phyloP scores from a whole-genome alignment of 768 basidiomycete genomes.

The Mycena rebaudengoi region DNA sequence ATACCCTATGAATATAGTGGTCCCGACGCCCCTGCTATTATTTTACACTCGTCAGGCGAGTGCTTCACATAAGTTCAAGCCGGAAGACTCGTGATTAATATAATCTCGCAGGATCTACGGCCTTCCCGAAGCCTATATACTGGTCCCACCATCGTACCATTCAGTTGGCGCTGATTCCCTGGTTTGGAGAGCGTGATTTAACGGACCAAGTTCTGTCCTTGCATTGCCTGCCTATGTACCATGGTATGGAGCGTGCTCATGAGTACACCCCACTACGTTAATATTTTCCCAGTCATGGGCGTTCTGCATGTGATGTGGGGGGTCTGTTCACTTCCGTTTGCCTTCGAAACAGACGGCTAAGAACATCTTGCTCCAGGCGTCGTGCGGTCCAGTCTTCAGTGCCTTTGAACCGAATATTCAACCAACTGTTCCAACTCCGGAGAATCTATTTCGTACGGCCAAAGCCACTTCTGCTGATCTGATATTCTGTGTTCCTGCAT shows the following conservation, averaged over 20 bases:
- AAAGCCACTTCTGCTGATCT: too few species aligned
- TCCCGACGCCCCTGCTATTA: not conserved
- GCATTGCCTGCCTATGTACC: conserved; percentile 42
- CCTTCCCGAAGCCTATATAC: conserved; percentile 32
- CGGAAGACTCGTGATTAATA: not conserved
- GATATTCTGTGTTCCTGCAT: too few species aligned
- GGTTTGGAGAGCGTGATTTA: conserved; percentile 36
- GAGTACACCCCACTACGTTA: not conserved
- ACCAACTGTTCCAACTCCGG: not conserved
- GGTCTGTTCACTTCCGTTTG: not conserved
- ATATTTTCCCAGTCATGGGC: conserved; percentile 25
- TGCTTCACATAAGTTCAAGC: too few species aligned
- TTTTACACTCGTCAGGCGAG: not conserved
- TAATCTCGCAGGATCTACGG: conserved; percentile 25
- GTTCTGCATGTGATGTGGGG: conserved; percentile 30
- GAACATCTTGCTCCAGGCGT: not conserved
- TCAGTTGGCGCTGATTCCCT: conserved; percentile 21
- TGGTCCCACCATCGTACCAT: conserved; percentile 21
- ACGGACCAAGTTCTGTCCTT: conserved; percentile 30
- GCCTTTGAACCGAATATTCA: not conserved
- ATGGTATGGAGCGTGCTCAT: conserved; percentile 19
- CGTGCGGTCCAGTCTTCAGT: not conserved
- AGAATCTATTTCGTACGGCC: not conserved
- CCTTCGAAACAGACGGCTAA: not conserved
- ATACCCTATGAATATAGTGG: not conserved